Evolutionary conservation across 768 basidiomycete species (phyloP).

Genomic region (Sistotremastrum suecicum): DNA sequence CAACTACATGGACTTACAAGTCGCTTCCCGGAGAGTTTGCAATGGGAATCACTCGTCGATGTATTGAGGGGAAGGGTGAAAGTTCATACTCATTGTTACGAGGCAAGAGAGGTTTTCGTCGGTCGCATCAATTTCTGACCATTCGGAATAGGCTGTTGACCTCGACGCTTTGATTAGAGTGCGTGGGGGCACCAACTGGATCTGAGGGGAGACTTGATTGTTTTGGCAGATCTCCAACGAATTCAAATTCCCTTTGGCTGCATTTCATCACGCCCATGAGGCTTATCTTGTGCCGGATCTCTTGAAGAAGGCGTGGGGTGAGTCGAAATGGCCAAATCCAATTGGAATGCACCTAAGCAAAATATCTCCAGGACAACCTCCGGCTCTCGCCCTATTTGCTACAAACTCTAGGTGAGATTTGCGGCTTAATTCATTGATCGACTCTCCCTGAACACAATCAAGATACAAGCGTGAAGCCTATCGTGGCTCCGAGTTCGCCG

Average conservation of each 20-base stretch:
- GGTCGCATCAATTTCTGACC: slow-evolving; percentile 23
- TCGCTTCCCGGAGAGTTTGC: slow-evolving; percentile 22
- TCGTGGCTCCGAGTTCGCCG: slow-evolving; percentile 42
- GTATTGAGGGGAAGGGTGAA: slow-evolving; percentile 23
- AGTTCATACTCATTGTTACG: slow-evolving; percentile 24
- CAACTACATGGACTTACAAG: slow-evolving; percentile 11
- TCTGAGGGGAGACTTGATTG: neutral
- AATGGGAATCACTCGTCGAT: slow-evolving; percentile 18
- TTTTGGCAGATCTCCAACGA: slow-evolving; percentile 24
- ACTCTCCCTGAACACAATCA: too few relatives aligned
- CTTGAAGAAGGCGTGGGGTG: slow-evolving; percentile 24
- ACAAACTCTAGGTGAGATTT: slow-evolving; percentile 15
- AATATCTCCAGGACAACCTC: slow-evolving; percentile 19
- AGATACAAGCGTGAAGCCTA: slow-evolving; percentile 46
- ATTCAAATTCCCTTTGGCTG: slow-evolving; percentile 23
- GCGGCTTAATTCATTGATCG: neutral
- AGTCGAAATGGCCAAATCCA: neutral
- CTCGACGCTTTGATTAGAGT: slow-evolving; percentile 14
- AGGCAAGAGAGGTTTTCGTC: slow-evolving; percentile 23
- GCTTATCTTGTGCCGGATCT: slow-evolving; percentile 28
- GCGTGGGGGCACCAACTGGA: slow-evolving; percentile 15
- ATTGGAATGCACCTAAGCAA: neutral
- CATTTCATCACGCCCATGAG: slow-evolving; percentile 28
- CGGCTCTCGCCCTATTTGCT: slow-evolving; percentile 27
- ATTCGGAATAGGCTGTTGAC: slow-evolving; percentile 65